Evolutionary conservation across 306 rosid species (phyloP), one percentile per base, ranked within the genome.

Genomic region (Casuarina cunninghamiana): DNA sequence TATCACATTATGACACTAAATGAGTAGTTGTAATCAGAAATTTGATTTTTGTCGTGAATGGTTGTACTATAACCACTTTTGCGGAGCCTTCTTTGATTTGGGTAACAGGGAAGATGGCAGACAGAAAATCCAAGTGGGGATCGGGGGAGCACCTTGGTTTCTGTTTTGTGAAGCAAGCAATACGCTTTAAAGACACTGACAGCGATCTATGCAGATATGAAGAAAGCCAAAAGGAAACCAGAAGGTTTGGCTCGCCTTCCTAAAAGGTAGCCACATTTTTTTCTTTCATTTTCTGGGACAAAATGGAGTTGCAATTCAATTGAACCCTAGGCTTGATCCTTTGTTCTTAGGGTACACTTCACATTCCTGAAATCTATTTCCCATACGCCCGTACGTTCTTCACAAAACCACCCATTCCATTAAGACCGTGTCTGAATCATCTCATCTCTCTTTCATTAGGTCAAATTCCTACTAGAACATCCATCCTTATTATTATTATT

Each of bases 111-210:
- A 60, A 69, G 72, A 75, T 6, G 66, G 71, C 83, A 65, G 84
- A 73, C 88, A 82, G 69, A 51, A 83, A 83, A 80, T 74, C 79
- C 71, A 80, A 53, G 89, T 80, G 87, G 83, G 84, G 84, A 69
- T 60, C 49, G 78, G 72, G 44, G 72, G 71, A 55, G 78, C 17
- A 26, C 71, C 44, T 65, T 70, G 83, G 84, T 83, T 77, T 75
- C 87, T 81, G 79, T 74, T 80, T 66, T 77, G 69, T 67, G 74
- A 66, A 65, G 79, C 83, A 83, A 80, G 75, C 68, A 72, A 66
- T 71, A 19, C 35, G 62, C 80, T 75, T 83, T 75, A 72, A 69
- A 46, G 44, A n/a, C 67, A 53, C 21, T 42, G 39, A 61, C 71
- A 77, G 17, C 55, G 46, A 54, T 41, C 67, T 63, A 10, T 39